Conservation (phyloP, 225 moss, liverwort and hornwort genomes). For the Straminergon stramineum region DNA sequence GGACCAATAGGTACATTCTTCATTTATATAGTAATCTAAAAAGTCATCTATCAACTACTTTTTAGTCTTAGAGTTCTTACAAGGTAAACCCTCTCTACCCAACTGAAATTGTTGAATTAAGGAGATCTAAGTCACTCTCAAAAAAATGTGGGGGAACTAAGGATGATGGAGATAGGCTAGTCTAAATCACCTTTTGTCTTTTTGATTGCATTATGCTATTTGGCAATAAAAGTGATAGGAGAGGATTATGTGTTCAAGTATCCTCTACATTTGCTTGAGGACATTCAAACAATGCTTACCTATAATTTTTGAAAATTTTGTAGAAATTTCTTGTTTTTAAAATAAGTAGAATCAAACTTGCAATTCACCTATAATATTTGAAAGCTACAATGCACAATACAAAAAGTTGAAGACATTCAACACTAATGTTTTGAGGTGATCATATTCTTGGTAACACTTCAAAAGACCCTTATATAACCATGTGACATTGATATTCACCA, state of each 20-base stretch:
- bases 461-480: background rate
- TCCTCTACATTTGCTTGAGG: accelerated
- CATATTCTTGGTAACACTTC: background rate
- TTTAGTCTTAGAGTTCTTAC: accelerated
- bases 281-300: background rate
- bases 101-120: background rate
- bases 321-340: background rate
- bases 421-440: background rate
- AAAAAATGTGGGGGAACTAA: accelerated
- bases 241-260: background rate
- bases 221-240: accelerated
- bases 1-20: background rate
- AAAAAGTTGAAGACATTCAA: background rate
- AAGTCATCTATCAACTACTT: background rate
- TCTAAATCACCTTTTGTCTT: background rate
- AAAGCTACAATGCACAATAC: background rate
- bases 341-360: accelerated
- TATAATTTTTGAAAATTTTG: background rate
- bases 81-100: background rate
- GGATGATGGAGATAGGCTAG: background rate
- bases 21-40: background rate
- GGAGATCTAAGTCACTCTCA: background rate
- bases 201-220: background rate
- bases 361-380: background rate
- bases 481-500: background rate